Evolutionary conservation across 108 stramenopile species (phyloP).

Genomic region (Cyclostephanos tholiformis): DNA sequence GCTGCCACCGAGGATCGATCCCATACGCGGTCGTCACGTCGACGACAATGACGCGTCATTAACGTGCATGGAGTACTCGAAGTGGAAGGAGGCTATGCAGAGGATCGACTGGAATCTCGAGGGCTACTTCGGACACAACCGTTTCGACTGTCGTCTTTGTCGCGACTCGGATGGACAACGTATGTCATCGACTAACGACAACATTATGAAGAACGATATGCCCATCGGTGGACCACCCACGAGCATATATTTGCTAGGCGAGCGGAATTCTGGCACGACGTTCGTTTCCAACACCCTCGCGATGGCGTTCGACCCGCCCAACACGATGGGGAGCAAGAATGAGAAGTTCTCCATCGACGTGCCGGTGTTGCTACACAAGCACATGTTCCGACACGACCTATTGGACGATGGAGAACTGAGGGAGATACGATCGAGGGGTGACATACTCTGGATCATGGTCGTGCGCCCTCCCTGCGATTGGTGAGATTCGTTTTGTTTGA

Average conservation of each 20-base stretch:
- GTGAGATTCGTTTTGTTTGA: constrained; percentile 17
- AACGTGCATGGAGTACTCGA: constrained; percentile 17
- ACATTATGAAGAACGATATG: background rate
- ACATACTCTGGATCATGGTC: constrained; percentile 54
- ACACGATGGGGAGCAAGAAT: constrained; percentile 25
- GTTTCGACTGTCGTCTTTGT: constrained; percentile 45
- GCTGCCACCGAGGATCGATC: background rate
- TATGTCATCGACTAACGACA: background rate
- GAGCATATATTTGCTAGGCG: constrained; percentile 43
- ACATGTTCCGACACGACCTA: constrained; percentile 56
- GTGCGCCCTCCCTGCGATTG: constrained; percentile 55
- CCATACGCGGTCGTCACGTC: background rate
- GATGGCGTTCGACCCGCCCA: constrained; percentile 46
- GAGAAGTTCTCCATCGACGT: constrained; percentile 42
- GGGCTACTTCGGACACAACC: constrained; percentile 49
- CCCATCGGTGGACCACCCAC: constrained; percentile 5
- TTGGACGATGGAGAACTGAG: constrained; percentile 40
- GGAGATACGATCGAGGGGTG: constrained; percentile 30
- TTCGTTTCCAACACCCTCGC: constrained; percentile 45
- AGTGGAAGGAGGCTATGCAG: constrained; percentile 48
- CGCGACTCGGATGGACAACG: background rate
- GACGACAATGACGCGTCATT: background rate
- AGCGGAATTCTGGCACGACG: constrained; percentile 47
- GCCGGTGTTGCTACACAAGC: constrained; percentile 47
- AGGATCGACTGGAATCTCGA: constrained; percentile 48